Evolutionary conservation across 139 green algal genomes (phyloP).

Genomic region (Deuterostichococcus epilithicus): DNA sequence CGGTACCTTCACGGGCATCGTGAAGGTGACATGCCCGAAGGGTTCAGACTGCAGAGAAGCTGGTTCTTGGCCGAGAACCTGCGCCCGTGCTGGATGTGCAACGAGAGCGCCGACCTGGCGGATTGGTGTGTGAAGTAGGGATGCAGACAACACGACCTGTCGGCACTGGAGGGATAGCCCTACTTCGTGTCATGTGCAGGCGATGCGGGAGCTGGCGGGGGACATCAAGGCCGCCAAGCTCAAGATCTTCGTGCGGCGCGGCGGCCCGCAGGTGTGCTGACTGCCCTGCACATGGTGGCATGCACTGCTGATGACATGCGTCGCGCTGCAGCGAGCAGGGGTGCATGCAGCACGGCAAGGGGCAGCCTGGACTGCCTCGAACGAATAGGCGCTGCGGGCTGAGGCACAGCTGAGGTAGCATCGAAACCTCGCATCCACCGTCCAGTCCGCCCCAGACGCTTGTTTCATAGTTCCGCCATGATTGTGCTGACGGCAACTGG

Average conservation of each 20-base stretch:
- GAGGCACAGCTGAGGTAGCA: no score
- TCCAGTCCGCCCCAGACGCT: no score
- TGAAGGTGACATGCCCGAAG: conserved; percentile 28
- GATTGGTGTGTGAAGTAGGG: not conserved
- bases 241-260: conserved; percentile 80
- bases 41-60: not conserved
- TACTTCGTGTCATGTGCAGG: conserved; percentile 8
- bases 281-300: no score
- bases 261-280: conserved; percentile 62
- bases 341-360: no score
- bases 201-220: conserved; percentile 30
- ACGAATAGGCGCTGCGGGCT: no score
- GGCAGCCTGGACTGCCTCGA: no score
- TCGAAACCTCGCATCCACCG: no score
- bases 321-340: no score
- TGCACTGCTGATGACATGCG: no score
- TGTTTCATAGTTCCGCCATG: no score
- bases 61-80: not conserved
- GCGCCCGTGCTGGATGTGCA: not conserved
- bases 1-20: conserved; percentile 91
- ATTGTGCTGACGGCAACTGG: no score
- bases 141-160: not conserved
- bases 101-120: not conserved
- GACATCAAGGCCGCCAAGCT: conserved; percentile 71
- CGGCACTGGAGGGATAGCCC: not conserved